Conservation (phyloP, 1,139 yeast genomes). For the Hyphopichia fennica region DNA sequence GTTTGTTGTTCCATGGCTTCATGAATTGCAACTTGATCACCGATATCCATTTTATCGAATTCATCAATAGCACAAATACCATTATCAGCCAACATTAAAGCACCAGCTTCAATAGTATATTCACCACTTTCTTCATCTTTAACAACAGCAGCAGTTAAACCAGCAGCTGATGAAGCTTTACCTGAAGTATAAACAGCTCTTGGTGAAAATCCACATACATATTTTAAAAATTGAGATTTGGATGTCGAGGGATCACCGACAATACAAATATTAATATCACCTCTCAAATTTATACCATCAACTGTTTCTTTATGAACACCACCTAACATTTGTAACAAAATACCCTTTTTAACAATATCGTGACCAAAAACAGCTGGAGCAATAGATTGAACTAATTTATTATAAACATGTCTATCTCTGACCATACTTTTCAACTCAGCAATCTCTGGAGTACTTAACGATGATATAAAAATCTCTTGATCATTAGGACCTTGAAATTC, state of each 20-base stretch:
- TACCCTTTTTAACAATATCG: conserved; percentile 90
- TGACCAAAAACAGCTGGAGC: conserved; percentile 99
- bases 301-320: conserved; percentile 95
- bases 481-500: conserved; percentile 48
- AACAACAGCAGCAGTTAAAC: conserved; percentile 97
- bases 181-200: conserved; percentile 97
- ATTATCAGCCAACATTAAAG: conserved; percentile 96
- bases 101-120: conserved; percentile 98
- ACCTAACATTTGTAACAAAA: conserved; percentile 82
- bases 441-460: conserved; percentile 81
- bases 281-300: conserved; percentile 94
- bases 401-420: conserved; percentile 81
- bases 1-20: conserved; percentile 99
- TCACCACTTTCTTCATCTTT: conserved; percentile 98
- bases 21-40: conserved; percentile 97
- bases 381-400: conserved; percentile 81
- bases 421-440: conserved; percentile 89
- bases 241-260: conserved; percentile 99
- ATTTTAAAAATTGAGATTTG: conserved; percentile 92
- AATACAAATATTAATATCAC: conserved; percentile 94
- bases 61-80: conserved; percentile 99
- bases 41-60: conserved; percentile 94
- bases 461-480: conserved; percentile 78
- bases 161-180: conserved; percentile 98
- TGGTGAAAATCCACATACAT: conserved; percentile 89